Evolutionary conservation across 2,329 filamentous ascomycete genomes (phyloP), one percentile per base, ranked within the genome.

Genomic region (Kalmusia sp.): DNA sequence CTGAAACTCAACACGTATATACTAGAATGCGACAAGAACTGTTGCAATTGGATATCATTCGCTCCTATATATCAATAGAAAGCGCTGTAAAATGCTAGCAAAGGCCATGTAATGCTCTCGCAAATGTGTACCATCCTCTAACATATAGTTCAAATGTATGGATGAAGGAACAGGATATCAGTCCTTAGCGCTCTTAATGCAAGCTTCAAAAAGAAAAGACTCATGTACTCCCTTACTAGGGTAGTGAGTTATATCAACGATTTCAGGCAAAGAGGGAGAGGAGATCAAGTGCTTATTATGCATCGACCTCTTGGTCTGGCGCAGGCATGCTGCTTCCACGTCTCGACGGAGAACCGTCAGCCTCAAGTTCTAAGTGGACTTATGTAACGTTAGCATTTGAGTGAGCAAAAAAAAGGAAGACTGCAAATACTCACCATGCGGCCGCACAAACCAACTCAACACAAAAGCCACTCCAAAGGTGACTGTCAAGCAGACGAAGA

Each of bases 401-500:
- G 9, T 41, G 7, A 4, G 1, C 33, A 15, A 19, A n/a, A n/a
- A 12, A 1, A 14, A 17, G n/a, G 4, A 6, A 9, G 3, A 25
- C n/a, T 39, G 12, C 27, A 28, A 7, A 3, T 11, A 84, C 89
- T 78, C 79, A 96, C 92, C 80, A 78, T 90, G 81, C 3, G 92
- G 88, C 65, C 79, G 83, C 22, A 98, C 80, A 49, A 92, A 84
- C 72, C 88, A 88, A 65, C 86, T 90, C 49, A 86, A 80, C 2
- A 87, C 46, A 25, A 93, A 82, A 0, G 87, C 87, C 7, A 87
- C 21, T 1, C 77, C 83, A 70, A 96, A 96, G 0, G 90, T 79
- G 6, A 76, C 75, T 0, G 84, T 79, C 38, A 98, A 75, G 44
- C 90, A 84, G 7, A 96, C 84, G 71, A 97, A 97, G 0, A 96